Evolutionary conservation across 805 yeast genomes (phyloP), one percentile per base, ranked within the genome.

Genomic region (Pichia cephalocereana): DNA sequence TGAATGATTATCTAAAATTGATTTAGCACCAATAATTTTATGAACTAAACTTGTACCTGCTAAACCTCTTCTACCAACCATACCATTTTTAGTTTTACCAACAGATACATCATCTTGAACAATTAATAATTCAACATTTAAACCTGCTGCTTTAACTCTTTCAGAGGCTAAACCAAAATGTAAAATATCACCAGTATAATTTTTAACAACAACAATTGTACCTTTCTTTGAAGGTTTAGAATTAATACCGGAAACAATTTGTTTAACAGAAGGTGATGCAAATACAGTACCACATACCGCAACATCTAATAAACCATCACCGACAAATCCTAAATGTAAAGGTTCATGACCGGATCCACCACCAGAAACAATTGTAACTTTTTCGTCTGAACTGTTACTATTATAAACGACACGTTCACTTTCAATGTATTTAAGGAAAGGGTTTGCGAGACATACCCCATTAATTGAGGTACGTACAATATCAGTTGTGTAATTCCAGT

Each of bases 271-370:
- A 4, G 98, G 98, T 14, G 96, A 87, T 0, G 97, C 96, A 70
- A 90, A 90, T n/a, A 87, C 75, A 46, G 83, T 79, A 37, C 98
- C 98, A 46, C 89, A 80, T 6, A 90, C 96, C 0, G 96, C 97
- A 39, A 82, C 95, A 55, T 86, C 87, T 39, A 90, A 65, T 56
- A 84, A 68, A 44, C 95, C 95, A 14, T 79, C 73, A 12, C 97
- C 97, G 23, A 90, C 89, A 63, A 80, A 90, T 0, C 96, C 97
- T 9, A 86, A 90, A 60, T 91, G 97, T 5, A 89, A 73, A 27
- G 97, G 97, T 66, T 90, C 98, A 61, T 90, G 98, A 43, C 98
- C 98, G 14, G 90, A 80, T 28, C 97, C 97, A 48, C 98, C 98
- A 51, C 97, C 96, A 34, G 96, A 81, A 28, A 90, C 68, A 44